Evolutionary conservation across 176 grass and related monocot species (phyloP).

Genomic region (Zoysia pacifica): DNA sequence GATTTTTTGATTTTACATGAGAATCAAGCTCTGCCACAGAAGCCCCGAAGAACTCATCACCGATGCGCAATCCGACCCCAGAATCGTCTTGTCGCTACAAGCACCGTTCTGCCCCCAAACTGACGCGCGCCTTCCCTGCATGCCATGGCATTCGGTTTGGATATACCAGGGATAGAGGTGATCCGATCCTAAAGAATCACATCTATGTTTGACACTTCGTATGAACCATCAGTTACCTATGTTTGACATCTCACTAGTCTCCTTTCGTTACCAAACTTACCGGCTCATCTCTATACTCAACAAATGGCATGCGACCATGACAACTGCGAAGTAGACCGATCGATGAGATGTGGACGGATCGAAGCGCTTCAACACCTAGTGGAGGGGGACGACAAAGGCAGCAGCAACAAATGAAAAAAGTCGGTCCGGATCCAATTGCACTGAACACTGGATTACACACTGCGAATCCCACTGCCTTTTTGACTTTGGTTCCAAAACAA

Average conservation of each 20-base stretch:
- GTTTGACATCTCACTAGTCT: neutral
- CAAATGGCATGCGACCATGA: conserved; percentile 15
- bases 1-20: no score
- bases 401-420: neutral
- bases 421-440: conserved; percentile 42
- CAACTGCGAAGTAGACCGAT: conserved; percentile 3
- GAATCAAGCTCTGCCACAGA: no score
- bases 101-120: no score
- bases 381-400: conserved; percentile 39
- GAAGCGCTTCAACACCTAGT: conserved; percentile 45
- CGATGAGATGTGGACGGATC: conserved; percentile 37
- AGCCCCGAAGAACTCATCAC: no score
- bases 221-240: neutral
- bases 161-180: neutral
- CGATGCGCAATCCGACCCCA: no score
- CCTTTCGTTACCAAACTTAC: conserved; percentile 7
- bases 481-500: conserved; percentile 49
- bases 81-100: no score
- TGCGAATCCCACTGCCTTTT: conserved; percentile 46
- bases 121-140: no score
- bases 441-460: conserved; percentile 40
- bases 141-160: no score
- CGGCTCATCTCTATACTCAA: neutral
- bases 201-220: neutral
- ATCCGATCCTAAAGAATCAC: neutral